Conservation (phyloP, 331 rosid genomes). For the Acacia concinna region DNA sequence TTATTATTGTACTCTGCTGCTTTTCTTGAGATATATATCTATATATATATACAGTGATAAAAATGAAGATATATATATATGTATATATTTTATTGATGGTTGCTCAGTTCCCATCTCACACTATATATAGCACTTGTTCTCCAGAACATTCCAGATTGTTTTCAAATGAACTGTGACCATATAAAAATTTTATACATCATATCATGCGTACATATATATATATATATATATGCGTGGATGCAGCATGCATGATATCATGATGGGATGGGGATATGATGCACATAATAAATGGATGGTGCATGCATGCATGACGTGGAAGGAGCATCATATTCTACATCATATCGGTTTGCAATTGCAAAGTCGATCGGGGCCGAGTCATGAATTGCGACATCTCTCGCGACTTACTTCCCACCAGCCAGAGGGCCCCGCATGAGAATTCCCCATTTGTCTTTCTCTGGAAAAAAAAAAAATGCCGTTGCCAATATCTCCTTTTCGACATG, state of each 20-base stretch:
- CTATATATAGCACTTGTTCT: background rate
- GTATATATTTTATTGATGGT: background rate
- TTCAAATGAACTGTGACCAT: background rate
- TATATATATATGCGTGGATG: too few relatives aligned
- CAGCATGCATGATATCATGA: too few relatives aligned
- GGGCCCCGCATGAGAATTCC: slow-evolving; percentile 4
- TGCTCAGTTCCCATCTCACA: background rate
- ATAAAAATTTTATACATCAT: slow-evolving; percentile 2
- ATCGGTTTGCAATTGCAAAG: background rate
- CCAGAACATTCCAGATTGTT: background rate
- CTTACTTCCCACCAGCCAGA: slow-evolving; percentile 19
- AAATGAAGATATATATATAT: too few relatives aligned
- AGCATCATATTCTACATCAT: background rate
- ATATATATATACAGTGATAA: too few relatives aligned
- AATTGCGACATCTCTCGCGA: slow-evolving; percentile 45
- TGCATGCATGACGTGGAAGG: background rate
- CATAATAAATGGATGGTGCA: background rate
- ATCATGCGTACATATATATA: background rate
- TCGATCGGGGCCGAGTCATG: slow-evolving; percentile 69
- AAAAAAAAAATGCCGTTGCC: background rate
- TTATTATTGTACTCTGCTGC: background rate
- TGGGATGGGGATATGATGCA: slow-evolving; percentile 2
- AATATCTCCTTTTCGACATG: slow-evolving; percentile 20
- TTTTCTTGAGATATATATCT: background rate
- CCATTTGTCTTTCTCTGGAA: background rate